These are phyloP conservation scores for Podospora fimiseda DNA, from an alignment of 495 filamentous ascomycete genomes.

Conservation along the genomic window DNA sequence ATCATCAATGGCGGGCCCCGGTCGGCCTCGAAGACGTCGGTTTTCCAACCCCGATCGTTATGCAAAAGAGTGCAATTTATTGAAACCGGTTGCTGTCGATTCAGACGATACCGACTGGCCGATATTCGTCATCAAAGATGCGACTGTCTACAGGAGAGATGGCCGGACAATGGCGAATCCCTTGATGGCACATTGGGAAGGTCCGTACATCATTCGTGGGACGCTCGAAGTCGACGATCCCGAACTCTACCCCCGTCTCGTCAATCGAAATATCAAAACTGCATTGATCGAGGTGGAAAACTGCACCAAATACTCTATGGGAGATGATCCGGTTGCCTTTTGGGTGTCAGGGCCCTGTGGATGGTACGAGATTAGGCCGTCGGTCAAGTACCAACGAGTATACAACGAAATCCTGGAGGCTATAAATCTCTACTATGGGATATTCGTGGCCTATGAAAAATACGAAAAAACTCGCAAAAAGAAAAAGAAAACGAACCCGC, in stretches of 20 bases:
- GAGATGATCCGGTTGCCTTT: conserved; percentile 56
- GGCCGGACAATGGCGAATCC: conserved; percentile 37
- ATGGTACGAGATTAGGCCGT: conserved; percentile 68
- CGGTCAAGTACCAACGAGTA: conserved; percentile 51
- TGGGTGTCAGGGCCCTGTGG: conserved; percentile 76
- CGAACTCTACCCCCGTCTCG: conserved; percentile 28
- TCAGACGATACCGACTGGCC: conserved; percentile 31
- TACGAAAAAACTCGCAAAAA: conserved; percentile 20
- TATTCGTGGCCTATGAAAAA: conserved; percentile 34
- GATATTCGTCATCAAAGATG: conserved; percentile 38
- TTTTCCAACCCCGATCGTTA: conserved; percentile 29
- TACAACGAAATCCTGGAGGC: conserved; percentile 64
- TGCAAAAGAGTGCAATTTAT: conserved; percentile 27
- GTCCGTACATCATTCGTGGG: conserved; percentile 40
- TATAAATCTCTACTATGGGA: conserved; percentile 62
- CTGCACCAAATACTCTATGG: conserved; percentile 63
- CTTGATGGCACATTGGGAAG: conserved; percentile 34
- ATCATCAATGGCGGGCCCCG: conserved; percentile 34
- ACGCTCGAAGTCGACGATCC: conserved; percentile 33
- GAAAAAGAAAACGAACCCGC: conserved; percentile 18
- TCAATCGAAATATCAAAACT: conserved; percentile 37
- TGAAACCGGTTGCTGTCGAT: conserved; percentile 24
- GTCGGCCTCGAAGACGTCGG: conserved; percentile 20
- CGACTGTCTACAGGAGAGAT: conserved; percentile 37
- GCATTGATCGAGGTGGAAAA: conserved; percentile 58